Evolutionary conservation across 2,329 filamentous ascomycete genomes (phyloP), one percentile per base, ranked within the genome.

Genomic region (Pseudogymnoascus sp.): DNA sequence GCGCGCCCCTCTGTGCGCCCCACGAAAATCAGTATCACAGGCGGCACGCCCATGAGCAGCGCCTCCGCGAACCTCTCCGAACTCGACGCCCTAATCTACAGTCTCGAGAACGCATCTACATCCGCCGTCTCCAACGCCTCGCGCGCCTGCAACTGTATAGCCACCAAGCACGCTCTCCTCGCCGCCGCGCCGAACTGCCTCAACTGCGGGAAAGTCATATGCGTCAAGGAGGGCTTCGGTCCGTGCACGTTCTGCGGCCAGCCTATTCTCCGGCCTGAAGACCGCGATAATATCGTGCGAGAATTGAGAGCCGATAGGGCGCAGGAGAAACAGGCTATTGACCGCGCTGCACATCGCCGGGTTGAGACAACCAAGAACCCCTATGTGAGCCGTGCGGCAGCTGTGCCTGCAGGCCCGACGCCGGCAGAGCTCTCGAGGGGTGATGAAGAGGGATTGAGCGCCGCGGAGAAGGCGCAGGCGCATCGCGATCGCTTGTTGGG

Each of bases 101-200:
- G 88, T 1, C 84, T 99, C 5, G 95, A 99, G 73, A 84, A 96
- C n/a, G 89, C 90, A 61, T 97, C 93, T 1, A 97, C 97, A 72
- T 91, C 92, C 0, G 84, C 86, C 0, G 76, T 92, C 80, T 40
- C 78, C 23, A 76, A 77, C 25, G 77, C 78, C 8, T 81, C 85
- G 60, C 84, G 89, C 5, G 86, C 86, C 63, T 99, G 95, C 75
- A 89, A 89, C 70, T 99, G 95, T 74, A 91, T 96, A 71, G 95
- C 90, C 0, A 87, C 89, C 0, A 85, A 90, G 1, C 95, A 99
- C 74, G 90, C 93, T 0, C 83, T 97, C 2, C 88, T 97, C 50
- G 85, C 85, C n/a, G 92, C 93, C 0, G 92, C 93, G 0, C 95
- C 95, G 0, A 99, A 97, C 73, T 99, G 95, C 73, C 78, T 96